Base-by-base conservation (phyloP, 2,329 filamentous ascomycete species). In the Nigrograna mackinnonii region DNA sequence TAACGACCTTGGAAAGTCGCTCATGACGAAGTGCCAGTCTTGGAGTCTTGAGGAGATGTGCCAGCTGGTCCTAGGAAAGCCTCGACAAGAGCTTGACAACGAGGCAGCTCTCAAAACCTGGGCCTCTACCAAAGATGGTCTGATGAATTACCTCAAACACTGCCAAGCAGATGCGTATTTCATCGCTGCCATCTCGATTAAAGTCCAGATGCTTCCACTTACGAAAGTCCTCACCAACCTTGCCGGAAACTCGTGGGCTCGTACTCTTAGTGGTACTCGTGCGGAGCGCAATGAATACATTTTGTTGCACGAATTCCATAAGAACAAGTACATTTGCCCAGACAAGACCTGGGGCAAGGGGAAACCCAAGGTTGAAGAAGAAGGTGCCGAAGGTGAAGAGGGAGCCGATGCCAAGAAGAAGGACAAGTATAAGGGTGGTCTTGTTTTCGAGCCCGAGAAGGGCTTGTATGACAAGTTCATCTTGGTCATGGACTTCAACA, bases 401-500 rank as follows among this genome's bases (percentile, higher is more conserved):
- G 82, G 78, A 6, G 72, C 66, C 2, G 88, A 90, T 50, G 82
- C 80, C 46, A 99, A 96, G 74, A 99, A 97, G 78, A 99, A 96
- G 70, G 95, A 99, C 73, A 99, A 97, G 71, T 99, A 87, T 77
- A 97, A 99, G 75, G 94, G 94, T 65, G 94, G 95, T 78, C 84
- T 99, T 22, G 94, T 99, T 43, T 97, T 99, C 58, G 94, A 99
- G 68, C 94, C 94, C 4, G 91, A 97, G 67, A 96, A 92, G 69
- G 94, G 95, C 14, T 80, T 99, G 4, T 99, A 99, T 64, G 94
- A 99, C 79, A 95, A 95, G 72, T 96, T 95, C 68, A 88, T 99
- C 40, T 81, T 99, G 42, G 95, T 99, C 69, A 99, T 99, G 95
- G 94, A 99, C 77, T 99, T 99, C 78, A 99, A 99, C 79, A 96